Evolutionary conservation across 1,139 yeast species (phyloP).

Genomic region (Suhomyces bokatorum): DNA sequence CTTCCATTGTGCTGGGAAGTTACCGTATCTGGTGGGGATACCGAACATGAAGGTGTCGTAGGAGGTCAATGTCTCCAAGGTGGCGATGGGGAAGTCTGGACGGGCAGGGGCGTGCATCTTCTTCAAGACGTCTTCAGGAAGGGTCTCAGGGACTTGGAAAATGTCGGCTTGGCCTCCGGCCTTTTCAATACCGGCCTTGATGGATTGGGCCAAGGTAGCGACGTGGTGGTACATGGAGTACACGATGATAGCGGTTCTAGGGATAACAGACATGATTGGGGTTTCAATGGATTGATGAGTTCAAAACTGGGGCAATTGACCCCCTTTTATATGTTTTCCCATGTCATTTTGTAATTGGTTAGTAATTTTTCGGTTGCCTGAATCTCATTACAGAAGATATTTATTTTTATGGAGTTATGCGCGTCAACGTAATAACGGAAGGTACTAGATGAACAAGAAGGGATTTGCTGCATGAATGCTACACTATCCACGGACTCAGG

Average conservation of each 20-base stretch:
- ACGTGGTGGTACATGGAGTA: slow-evolving; percentile 85
- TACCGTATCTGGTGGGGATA: slow-evolving; percentile 82
- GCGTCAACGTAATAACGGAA: too few species aligned
- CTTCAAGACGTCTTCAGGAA: slow-evolving; percentile 60
- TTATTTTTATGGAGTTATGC: too few species aligned
- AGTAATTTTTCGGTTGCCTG: neutral
- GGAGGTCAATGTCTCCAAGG: slow-evolving; percentile 54
- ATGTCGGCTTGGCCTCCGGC: slow-evolving; percentile 75
- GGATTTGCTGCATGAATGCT: too few species aligned
- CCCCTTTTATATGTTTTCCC: neutral
- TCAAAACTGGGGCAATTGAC: neutral
- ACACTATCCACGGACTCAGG: too few species aligned
- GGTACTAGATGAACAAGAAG: too few species aligned
- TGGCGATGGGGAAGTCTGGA: slow-evolving; percentile 69
- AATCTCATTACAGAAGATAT: too few species aligned
- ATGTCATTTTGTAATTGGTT: neutral
- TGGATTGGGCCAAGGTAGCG: slow-evolving; percentile 65
- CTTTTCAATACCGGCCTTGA: slow-evolving; percentile 66
- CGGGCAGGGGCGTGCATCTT: slow-evolving; percentile 63
- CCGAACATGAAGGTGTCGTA: slow-evolving; percentile 82
- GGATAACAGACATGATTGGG: slow-evolving; percentile 12
- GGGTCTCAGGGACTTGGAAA: slow-evolving; percentile 80
- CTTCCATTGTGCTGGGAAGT: slow-evolving; percentile 78
- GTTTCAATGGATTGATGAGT: neutral
- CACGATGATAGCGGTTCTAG: slow-evolving; percentile 58